A percentile compares a stretch with the other conserved stretches of the same genome.
These are phyloP conservation scores for Ceratocystiopsis sp. DNA, from an alignment of 2,329 filamentous ascomycete genomes.

Conservation along the genomic window DNA sequence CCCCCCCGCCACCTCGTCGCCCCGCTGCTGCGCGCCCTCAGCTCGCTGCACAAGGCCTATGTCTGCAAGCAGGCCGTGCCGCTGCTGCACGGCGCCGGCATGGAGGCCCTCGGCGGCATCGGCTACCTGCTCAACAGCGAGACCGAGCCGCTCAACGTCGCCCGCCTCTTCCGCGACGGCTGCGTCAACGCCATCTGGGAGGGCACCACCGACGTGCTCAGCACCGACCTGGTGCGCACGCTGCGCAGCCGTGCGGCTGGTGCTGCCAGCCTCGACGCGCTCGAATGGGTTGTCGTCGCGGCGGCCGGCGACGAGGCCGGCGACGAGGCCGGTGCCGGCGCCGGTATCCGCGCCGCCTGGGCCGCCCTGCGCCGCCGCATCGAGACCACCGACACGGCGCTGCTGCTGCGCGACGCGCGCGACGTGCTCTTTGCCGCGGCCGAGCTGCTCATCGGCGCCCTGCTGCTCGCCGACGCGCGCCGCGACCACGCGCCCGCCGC, in stretches of 20 bases:
- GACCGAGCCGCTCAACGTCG: constrained; percentile 47
- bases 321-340: constrained; percentile 10
- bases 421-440: constrained; percentile 25
- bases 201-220: constrained; percentile 57
- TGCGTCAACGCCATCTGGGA: constrained; percentile 42
- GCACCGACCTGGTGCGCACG: constrained; percentile 30
- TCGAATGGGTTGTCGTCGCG: constrained; percentile 22
- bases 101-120: constrained; percentile 49
- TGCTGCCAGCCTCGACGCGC: constrained; percentile 20
- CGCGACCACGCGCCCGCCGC: constrained; percentile 20
- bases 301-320: neutral
- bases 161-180: constrained; percentile 47
- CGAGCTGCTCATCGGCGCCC: constrained; percentile 24
- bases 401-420: constrained; percentile 29
- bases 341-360: constrained; percentile 25
- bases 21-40: constrained; percentile 37
- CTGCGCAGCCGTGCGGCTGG: constrained; percentile 27
- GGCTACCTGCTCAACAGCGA: constrained; percentile 46
- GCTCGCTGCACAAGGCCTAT: constrained; percentile 43
- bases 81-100: constrained; percentile 35
- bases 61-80: constrained; percentile 32
- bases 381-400: constrained; percentile 17
- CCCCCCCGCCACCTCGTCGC: constrained; percentile 17
- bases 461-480: constrained; percentile 24
- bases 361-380: constrained; percentile 20